Evolutionary conservation across 2,329 filamentous ascomycete genomes (phyloP), one percentile per base, ranked within the genome.

Genomic region (Pezicula neosporulosa): DNA sequence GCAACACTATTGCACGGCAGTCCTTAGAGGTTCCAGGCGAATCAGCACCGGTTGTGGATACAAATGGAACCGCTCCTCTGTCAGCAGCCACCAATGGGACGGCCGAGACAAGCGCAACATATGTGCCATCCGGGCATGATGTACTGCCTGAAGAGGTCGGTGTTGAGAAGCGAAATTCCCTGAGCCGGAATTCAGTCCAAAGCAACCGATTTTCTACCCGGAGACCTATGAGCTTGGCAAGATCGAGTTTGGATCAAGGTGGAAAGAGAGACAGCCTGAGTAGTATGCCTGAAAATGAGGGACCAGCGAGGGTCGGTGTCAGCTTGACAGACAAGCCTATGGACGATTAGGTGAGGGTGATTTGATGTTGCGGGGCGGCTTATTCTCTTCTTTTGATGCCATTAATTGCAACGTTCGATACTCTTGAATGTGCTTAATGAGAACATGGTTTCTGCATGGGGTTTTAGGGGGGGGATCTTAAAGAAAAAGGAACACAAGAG

Each of bases 11-110:
- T 12, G 63, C 66, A 68, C 77, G 86, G 57, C 74, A 84, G 44
- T 94, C 89, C 64, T 80, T 97, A 2, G 90, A 96, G 62, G 91
- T 97, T 3, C 92, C 92, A 49, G 59, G 61, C 16, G 58, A 58
- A 39, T 47, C 50, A 28, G 53, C 54, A 33, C 54, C 47, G 6
- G 12, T 52, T 27, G 47, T 12, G 59, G 63, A 44, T 45, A 44
- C 47, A 0, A 60, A 59, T 24, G 58, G 55, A 24, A 53, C 56
- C 19, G 27, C 54, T 12, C 53, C 60, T 39, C 47, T 57, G 42
- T 58, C 55, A 46, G 48, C 51, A 42, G 59, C 63, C 36, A 61
- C 58, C 48, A 64, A 61, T 51, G 61, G 57, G n/a, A 16, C 48
- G 7, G 51, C 53, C 44, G 48, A 52, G 35, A 63, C 60, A 1